Evolutionary conservation across 1,139 yeast genomes (phyloP), one percentile per base, ranked within the genome.

Genomic region (Meyerozyma smithsonii): DNA sequence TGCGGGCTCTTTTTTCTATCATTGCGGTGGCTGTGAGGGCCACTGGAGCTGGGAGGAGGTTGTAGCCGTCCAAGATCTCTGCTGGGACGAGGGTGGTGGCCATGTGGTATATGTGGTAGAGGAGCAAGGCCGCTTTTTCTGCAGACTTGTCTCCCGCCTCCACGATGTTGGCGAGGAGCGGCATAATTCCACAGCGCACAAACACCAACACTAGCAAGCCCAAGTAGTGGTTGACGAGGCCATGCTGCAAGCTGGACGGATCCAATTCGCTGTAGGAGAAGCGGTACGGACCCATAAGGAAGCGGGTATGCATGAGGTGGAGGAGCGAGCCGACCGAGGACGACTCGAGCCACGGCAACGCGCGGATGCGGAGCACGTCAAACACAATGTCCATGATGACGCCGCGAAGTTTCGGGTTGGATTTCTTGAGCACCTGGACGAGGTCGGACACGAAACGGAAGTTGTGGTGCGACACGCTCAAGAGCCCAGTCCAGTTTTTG

Each of bases 401-500:
- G 26, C 77, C 84, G 19, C 90, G 75, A 12, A 86, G 66, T 19
- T 67, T 61, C 2, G 72, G 58, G 17, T 77, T 69, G 0, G 84
- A 84, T 40, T 81, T 77, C 21, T 69, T 67, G 40, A 90, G 62
- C 54, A 90, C 83, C 30, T 72, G 65, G 2, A 90, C 63, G 28
- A 92, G 64, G 41, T 79, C 79, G 35, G 64, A 65, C 15, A 92
- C 52, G 23, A 84, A 74, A 39, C 69, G 69, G 49, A 79, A 84
- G 43, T 77, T 61, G 48, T 81, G 69, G 41, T 76, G 69, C 0
- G 87, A 73, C 49, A 83, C 76, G 7, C 84, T 76, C 47, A 84
- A 72, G 10, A 89, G 56, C 0, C 98, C 98, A 15, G 85, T 73
- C 79, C 94, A 84, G 36, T 80, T 74, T 45, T 86, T 84, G 38